Base-by-base conservation (phyloP, 495 filamentous ascomycete genomes). In the Staphylotrichum longicolle region DNA sequence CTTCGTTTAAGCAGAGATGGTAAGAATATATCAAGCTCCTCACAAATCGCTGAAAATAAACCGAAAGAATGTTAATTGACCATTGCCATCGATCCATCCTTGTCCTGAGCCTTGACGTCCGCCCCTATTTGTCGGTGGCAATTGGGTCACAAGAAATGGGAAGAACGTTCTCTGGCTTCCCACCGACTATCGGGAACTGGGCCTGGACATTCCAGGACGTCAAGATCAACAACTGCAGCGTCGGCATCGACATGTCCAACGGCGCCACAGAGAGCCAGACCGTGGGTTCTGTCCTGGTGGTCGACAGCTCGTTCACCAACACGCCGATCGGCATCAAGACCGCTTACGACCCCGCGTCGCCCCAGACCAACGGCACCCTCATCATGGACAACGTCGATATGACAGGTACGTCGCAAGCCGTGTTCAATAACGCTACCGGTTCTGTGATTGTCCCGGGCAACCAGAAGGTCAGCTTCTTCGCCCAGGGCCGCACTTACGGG, bases 301-400 rank as follows among this genome's bases (percentile, higher is more conserved):
- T 92, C 47, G 93, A 98, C 74, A 90, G 86, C 73, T 83, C 74
- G 15, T 85, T 96, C 67, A 85, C 79, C 56, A 87, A 89, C 71
- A 91, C 88, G 14, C 82, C 81, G 3, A 82, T 86, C 53, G 91
- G 88, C 67, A 81, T 96, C 59, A 80, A 83, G 54, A 96, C 91
- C 58, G 84, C 85, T 7, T 93, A 87, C 79, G 77, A 82, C 63
- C 75, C 82, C n/a, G 82, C 77, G 37, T 78, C 81, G 32, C 81
- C 86, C 12, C 69, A 81, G 45, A 86, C 89, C 61, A 92, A 88
- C 68, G 90, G 88, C 57, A 91, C 88, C 7, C 78, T 96, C 30
- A 78, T 96, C 49, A 71, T 98, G 14, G 91, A 96, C 69, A 96
- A 98, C 62, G 89, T 95, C 37, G 88, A 91, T 66, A 88, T 96